phyloP scores from a whole-genome alignment of 108 stramenopile species.

The Cyclotella atomus region DNA sequence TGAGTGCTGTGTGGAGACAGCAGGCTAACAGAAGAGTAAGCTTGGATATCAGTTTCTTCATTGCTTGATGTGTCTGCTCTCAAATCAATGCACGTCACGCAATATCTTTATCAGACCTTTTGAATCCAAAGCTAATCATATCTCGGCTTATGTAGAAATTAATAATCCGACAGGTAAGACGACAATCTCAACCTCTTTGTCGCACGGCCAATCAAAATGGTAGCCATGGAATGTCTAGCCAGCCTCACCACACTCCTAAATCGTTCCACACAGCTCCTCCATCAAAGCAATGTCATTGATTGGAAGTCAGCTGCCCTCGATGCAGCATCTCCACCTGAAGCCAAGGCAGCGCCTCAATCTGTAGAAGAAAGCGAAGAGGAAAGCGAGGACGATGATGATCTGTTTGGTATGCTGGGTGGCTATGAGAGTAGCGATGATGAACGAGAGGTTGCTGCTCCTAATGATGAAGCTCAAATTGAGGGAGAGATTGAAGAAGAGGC shows the following conservation, averaged over 20 bases:
- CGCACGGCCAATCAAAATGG: too few relatives aligned
- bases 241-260: slow-evolving; percentile 21
- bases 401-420: slow-evolving; percentile 38
- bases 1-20: neutral
- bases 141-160: neutral
- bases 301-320: neutral
- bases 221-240: too few relatives aligned
- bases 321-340: neutral
- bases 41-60: too few relatives aligned
- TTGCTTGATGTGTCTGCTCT: neutral
- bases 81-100: too few relatives aligned
- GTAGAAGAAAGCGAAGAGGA: slow-evolving; percentile 11
- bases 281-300: slow-evolving; percentile 14
- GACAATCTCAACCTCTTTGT: neutral
- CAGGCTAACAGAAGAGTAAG: neutral
- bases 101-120: too few relatives aligned
- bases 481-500: slow-evolving; percentile 3
- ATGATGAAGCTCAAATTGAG: neutral
- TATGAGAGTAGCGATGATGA: slow-evolving; percentile 20
- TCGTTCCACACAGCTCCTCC: slow-evolving; percentile 25
- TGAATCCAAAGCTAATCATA: neutral
- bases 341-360: neutral
- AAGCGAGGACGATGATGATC: slow-evolving; percentile 25
- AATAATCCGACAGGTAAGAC: neutral
- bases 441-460: slow-evolving; percentile 2